phyloP scores from a whole-genome alignment of 305 asterid genomes.

The Salvia sclarea region DNA sequence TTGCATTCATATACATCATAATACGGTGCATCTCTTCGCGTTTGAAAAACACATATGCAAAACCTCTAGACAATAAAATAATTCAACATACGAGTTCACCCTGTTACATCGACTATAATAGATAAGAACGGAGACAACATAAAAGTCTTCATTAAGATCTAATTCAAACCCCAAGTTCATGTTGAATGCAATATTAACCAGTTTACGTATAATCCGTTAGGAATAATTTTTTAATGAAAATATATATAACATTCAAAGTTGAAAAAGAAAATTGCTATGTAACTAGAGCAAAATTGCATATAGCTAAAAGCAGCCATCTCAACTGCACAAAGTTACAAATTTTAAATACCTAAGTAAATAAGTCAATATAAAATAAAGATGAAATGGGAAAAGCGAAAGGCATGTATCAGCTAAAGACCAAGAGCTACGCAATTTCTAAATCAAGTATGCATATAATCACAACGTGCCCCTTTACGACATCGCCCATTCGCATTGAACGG shows the following conservation, averaged over 20 bases:
- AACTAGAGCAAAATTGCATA: conserved; percentile 29
- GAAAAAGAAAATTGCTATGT: conserved; percentile 2
- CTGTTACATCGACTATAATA: too few relatives aligned
- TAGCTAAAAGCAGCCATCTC: conserved; percentile 29
- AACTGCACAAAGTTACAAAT: conserved; percentile 44
- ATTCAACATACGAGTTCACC: too few relatives aligned
- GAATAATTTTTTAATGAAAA: too few relatives aligned
- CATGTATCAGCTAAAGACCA: conserved; percentile 11
- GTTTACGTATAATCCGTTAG: too few relatives aligned
- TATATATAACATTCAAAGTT: not conserved
- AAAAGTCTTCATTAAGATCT: too few relatives aligned
- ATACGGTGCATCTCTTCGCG: too few relatives aligned
- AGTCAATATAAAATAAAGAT: not conserved
- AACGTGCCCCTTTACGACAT: conserved; percentile 70
- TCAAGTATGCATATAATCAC: conserved; percentile 68
- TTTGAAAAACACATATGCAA: too few relatives aligned
- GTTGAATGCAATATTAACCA: too few relatives aligned
- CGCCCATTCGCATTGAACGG: conserved; percentile 64
- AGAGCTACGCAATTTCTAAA: conserved; percentile 24
- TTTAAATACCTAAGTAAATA: conserved; percentile 25
- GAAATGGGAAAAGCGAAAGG: conserved; percentile 12
- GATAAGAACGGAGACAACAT: too few relatives aligned
- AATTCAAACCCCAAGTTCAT: too few relatives aligned
- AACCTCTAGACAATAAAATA: too few relatives aligned
- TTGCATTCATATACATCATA: too few relatives aligned